phyloP scores from a whole-genome alignment of 768 basidiomycete genomes.

The Pleurotus tuber-regium region DNA sequence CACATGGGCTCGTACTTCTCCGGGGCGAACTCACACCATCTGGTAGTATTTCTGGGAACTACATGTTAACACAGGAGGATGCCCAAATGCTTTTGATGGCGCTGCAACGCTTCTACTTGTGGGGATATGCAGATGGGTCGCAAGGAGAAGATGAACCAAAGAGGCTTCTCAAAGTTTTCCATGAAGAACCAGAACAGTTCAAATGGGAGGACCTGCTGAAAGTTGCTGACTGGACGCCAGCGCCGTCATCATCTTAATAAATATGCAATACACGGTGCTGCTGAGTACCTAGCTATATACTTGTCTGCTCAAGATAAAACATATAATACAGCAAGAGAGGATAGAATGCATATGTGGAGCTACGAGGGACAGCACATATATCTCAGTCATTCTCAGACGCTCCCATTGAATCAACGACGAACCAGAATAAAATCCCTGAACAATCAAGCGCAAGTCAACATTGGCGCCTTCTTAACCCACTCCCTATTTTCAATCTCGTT shows the following conservation, averaged over 20 bases:
- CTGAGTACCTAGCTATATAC: no score
- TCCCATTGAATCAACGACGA: background rate
- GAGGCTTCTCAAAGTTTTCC: constrained; percentile 64
- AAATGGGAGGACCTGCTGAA: constrained; percentile 79
- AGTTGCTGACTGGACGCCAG: constrained; percentile 30
- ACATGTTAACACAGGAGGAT: constrained; percentile 72
- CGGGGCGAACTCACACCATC: constrained; percentile 87
- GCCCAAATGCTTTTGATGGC: constrained; percentile 80
- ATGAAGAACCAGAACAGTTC: constrained; percentile 76
- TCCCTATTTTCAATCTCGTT: constrained; percentile 53
- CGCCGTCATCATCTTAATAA: background rate
- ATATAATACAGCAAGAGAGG: no score
- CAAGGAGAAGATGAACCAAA: constrained; percentile 40
- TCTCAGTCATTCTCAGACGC: no score
- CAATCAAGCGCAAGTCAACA: constrained; percentile 25
- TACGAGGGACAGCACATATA: no score
- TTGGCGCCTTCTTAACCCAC: constrained; percentile 56
- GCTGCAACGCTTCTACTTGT: constrained; percentile 85
- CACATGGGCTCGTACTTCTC: constrained; percentile 82
- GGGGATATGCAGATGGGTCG: constrained; percentile 34
- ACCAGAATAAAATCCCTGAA: background rate
- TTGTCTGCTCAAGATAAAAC: no score
- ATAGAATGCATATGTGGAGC: no score
- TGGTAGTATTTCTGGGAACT: constrained; percentile 33
- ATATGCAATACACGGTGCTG: background rate